Evolutionary conservation across 495 filamentous ascomycete species (phyloP).

Genomic region (Neurospora sp.): DNA sequence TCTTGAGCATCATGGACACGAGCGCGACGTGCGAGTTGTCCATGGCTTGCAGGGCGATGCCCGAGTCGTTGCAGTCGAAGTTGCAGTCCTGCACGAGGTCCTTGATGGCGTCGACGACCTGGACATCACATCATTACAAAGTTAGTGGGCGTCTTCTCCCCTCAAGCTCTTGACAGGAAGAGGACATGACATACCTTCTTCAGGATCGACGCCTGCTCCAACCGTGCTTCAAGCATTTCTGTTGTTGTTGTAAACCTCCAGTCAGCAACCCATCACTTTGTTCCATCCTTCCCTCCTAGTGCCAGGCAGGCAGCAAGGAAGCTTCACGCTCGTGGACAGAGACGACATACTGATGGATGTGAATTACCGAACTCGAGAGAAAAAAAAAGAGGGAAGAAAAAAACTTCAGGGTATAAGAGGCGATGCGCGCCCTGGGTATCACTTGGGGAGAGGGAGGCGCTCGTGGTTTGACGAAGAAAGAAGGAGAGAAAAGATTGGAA

Average conservation of each 20-base stretch:
- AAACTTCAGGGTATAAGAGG: not conserved
- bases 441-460: not conserved
- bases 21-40: constrained; percentile 99
- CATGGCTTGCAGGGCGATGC: constrained; percentile 98
- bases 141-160: not conserved
- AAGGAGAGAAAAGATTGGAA: not conserved
- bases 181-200: constrained; percentile 65
- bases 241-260: constrained; percentile 1
- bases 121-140: not conserved
- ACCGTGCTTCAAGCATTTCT: constrained; percentile 84
- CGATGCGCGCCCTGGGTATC: not conserved
- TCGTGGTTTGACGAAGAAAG: not conserved
- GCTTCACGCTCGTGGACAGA: not conserved
- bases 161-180: not conserved
- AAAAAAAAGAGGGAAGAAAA: not conserved
- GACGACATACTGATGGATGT: not conserved
- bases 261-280: not conserved
- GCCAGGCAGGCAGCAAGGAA: not conserved
- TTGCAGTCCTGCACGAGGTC: constrained; percentile 99
- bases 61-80: constrained; percentile 99
- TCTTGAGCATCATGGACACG: constrained; percentile 96
- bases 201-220: constrained; percentile 87
- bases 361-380: not conserved
- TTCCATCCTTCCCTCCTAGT: not conserved
- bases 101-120: constrained; percentile 99